These are phyloP conservation scores for Apophysomyces ossiformis DNA, from an alignment of 371 early-diverging fungal species.

Conservation along the genomic window DNA sequence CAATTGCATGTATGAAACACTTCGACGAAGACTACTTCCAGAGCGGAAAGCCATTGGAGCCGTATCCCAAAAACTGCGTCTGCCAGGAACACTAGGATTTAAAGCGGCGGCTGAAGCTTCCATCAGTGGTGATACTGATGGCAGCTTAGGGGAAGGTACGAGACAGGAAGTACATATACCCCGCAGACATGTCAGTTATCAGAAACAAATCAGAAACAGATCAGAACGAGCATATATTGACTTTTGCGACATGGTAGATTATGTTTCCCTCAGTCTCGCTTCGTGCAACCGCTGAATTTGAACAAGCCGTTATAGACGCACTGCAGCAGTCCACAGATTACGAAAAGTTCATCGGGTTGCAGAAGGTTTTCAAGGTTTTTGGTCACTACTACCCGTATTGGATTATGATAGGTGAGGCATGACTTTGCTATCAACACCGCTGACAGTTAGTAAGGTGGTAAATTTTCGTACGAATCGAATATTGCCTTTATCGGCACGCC, in stretches of 20 bases:
- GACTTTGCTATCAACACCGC: not conserved
- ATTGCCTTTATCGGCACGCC: no score
- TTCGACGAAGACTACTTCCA: not conserved
- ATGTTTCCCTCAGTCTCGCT: not conserved
- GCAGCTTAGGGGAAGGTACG: not conserved
- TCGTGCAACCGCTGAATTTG: not conserved
- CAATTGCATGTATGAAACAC: not conserved
- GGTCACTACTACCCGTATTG: not conserved
- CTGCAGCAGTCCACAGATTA: not conserved
- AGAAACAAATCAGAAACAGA: no score
- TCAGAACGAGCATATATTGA: no score
- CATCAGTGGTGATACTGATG: no score
- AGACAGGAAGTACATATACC: not conserved
- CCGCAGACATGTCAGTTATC: not conserved
- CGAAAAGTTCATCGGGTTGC: not conserved
- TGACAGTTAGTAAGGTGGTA: not conserved
- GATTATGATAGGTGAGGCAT: not conserved
- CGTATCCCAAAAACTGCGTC: not conserved
- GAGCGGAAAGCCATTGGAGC: no score
- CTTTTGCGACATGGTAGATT: slow-evolving; percentile 2
- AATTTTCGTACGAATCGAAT: not conserved
- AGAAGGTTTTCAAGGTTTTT: not conserved
- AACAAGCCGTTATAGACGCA: not conserved
- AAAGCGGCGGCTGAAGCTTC: not conserved
- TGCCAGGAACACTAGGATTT: not conserved